phyloP scores from a whole-genome alignment of 495 filamentous ascomycete genomes.

The Penicillium verhagenii region DNA sequence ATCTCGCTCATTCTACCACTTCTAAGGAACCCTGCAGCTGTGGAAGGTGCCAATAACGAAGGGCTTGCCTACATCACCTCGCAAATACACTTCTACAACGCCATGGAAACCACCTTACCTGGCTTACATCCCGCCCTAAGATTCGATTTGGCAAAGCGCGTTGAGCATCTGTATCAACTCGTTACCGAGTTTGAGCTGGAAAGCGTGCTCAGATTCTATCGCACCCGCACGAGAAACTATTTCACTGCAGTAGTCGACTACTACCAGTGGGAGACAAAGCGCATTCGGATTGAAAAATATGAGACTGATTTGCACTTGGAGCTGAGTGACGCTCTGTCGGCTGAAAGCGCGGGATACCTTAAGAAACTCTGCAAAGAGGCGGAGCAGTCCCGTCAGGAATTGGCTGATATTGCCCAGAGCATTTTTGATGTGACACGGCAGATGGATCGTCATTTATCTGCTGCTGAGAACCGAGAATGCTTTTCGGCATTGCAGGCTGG shows the following conservation, averaged over 20 bases:
- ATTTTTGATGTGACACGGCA: not conserved
- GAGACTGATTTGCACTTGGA: not conserved
- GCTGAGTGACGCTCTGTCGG: not conserved
- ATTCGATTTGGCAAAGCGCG: not conserved
- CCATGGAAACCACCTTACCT: conserved; percentile 3
- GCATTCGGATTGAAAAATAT: not conserved
- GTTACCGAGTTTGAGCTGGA: conserved; percentile 10
- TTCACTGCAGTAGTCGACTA: conserved; percentile 3
- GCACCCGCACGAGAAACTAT: conserved; percentile 4
- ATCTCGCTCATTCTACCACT: conserved; percentile 5
- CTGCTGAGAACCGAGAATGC: conserved; percentile 3
- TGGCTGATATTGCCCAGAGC: not conserved
- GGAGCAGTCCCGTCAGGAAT: not conserved
- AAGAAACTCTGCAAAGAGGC: not conserved
- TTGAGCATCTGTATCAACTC: conserved; percentile 5
- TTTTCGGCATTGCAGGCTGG: conserved; percentile 13
- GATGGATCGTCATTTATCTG: not conserved
- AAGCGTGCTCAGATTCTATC: conserved; percentile 12
- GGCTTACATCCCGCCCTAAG: not conserved
- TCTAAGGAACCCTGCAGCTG: conserved; percentile 1
- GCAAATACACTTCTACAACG: conserved; percentile 7
- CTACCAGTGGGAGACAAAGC: conserved; percentile 1
- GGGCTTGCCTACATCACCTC: conserved; percentile 10
- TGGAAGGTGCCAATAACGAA: conserved; percentile 1
- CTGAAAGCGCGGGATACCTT: not conserved